Evolutionary conservation across 768 basidiomycete species (phyloP), one percentile per base, ranked within the genome.

Genomic region (Amanita muscaria): DNA sequence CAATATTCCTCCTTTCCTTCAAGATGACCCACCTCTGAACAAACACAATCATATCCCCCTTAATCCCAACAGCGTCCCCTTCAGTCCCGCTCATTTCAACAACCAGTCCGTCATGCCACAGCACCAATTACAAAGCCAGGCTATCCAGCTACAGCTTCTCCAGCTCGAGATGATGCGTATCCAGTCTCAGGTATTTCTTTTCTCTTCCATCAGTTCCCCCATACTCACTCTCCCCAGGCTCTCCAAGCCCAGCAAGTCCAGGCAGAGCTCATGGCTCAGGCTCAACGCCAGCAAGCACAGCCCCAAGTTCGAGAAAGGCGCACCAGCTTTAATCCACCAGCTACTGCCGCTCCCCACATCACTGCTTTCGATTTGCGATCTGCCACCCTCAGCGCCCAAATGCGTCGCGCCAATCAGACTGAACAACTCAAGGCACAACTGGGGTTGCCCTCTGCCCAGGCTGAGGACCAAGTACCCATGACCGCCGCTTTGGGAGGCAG

Each of bases 71-170:
- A 73, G 65, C 66, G 65, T 62, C 59, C 77, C 72, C 48, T 77
- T 81, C 60, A 76, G 63, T 41, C 69, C 67, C 35, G 12, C 36
- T 46, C 44, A 15, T 37, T 46, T 39, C 24, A 12, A 18, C 22
- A 41, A 30, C 18, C 46, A 47, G 25, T 68, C 67, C 49, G 49
- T 66, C 49, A 64, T 70, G 56, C 61, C 65, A 32, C 79, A 74
- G 51, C 54, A 65, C 35, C 59, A 64, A 24, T 56, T 78, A 35
- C 80, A 80, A 56, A 64, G 71, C 33, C 79, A 80, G 54, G 75
- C 80, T 43, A 67, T 86, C 44, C 87, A 88, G 64, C 72, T 89
- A 73, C 87, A 90, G 65, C 70, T 89, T 71, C 75, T 89, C 66
- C 88, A 90, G 58, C 68, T 90, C 46, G 88, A 90, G 65, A 74